Evolutionary conservation across 805 yeast species (phyloP), one percentile per base, ranked within the genome.

Genomic region (Lachancea thermotolerans): DNA sequence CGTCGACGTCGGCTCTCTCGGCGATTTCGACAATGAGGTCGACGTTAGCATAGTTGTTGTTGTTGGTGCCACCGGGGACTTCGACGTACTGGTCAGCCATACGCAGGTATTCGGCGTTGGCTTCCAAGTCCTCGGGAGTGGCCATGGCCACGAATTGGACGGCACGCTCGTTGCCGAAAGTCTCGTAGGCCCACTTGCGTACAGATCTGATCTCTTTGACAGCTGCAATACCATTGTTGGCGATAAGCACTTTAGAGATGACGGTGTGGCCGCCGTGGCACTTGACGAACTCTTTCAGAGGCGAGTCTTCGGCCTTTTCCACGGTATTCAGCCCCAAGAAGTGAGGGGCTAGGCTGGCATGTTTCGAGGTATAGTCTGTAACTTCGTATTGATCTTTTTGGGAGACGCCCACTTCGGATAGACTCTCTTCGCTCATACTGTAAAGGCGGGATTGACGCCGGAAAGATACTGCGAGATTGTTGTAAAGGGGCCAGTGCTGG

Each of bases 51-150:
- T 90, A 90, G 69, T 93, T 93, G 69, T 93, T 95, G 73, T 93
- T 93, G 71, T 95, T 95, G 45, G 99, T 93, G 46, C 99, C 99
- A 62, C 99, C 99, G 46, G 99, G 98, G 39, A 93, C 99, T 64
- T 90, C 96, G 49, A 93, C 87, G 62, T 85, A 91, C 70, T 91
- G 97, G 67, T 93, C 99, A 37, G 99, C 99, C 98, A 93, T 91
- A 67, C 98, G 79, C 62, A 93, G 88, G 67, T 93, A 93, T 66
- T 93, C 99, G 17, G 99, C 95, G 59, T 95, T 95, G 50, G 97
- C 96, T 56, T 78, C 89, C 56, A 93, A 71, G 72, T 93, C 99
- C 67, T 93, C 99, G n/a, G 99, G 99, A 16, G 99, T 93, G 48
- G 99, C 98, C 99, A 93, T 93, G 35, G 86, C 98, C 31, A 91